Evolutionary conservation across 371 early-diverging fungal species (phyloP), one percentile per base, ranked within the genome.

Genomic region (Parasitella parasitica): DNA sequence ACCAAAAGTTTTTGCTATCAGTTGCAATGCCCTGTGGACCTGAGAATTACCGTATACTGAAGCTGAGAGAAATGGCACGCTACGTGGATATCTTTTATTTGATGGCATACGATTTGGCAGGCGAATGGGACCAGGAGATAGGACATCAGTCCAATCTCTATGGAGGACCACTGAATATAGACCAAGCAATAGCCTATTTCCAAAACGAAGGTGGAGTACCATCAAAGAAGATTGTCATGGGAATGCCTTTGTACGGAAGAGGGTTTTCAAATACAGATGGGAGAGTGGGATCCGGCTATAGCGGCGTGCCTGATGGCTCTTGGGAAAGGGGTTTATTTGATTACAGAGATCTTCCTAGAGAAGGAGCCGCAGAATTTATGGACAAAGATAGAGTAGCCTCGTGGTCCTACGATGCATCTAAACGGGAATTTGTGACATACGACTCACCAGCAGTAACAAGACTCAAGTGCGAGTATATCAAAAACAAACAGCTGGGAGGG

Each of bases 311-410:
- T 2, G 66, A 75, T 24, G 92, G 91, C 9, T 79, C 88, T 9
- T 94, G 95, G 94, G 95, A 96, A 68, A 77, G 83, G 48, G 96
- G 97, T 0, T 80, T 90, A 15, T 87, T 81, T 60, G 94, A 94
- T 62, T 91, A 90, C 71, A 89, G 88, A 64, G 61, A 72, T 22
- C 72, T 94, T 24, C 94, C 93, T 0, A 26, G 63, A 6, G 73
- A 82, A 4, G 87, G 86, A 15, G 89, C 90, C n/a, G 67, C 69
- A 1, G 86, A 88, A 35, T 78, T 85, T 56, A 82, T 86, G 78
- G 94, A 95, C 64, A 75, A 76, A 9, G 72, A 80, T 18, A 78
- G 83, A 20, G 77, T 85, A 55, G 90, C 93, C 0, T 82, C 89
- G 12, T 91, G 89, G 73, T 86, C 91, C 39, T 95, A 92, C 59